Percentiles rank a stretch among this genome's conserved stretches.
phyloP scores from a whole-genome alignment of 805 yeast genomes.

The Blastobotrys mokoenaii region DNA sequence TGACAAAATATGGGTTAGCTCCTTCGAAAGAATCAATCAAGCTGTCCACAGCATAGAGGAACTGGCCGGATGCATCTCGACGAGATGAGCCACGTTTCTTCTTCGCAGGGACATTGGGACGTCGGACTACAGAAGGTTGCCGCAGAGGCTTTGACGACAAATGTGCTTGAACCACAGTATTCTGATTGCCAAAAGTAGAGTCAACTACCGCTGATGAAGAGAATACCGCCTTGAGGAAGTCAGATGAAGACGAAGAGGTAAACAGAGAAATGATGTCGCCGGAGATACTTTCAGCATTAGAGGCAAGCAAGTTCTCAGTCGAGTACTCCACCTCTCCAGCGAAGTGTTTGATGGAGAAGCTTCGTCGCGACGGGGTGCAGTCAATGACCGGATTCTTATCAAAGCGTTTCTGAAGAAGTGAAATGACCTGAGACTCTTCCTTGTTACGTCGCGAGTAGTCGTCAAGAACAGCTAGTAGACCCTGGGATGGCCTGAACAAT shows the following conservation, averaged over 20 bases:
- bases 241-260: conserved; percentile 31
- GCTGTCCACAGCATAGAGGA: conserved; percentile 27
- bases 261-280: conserved; percentile 34
- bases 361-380: conserved; percentile 29
- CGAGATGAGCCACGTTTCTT: conserved; percentile 9
- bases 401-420: conserved; percentile 26
- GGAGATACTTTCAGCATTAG: conserved; percentile 42
- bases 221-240: conserved; percentile 29
- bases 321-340: conserved; percentile 52
- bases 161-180: conserved; percentile 31
- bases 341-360: conserved; percentile 47
- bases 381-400: conserved; percentile 20
- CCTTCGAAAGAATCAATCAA: conserved; percentile 32
- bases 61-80: conserved; percentile 28
- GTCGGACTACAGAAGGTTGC: conserved; percentile 29
- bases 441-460: conserved; percentile 31
- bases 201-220: conserved; percentile 31
- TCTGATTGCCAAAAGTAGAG: conserved; percentile 25
- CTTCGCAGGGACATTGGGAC: conserved; percentile 5
- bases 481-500: conserved; percentile 35
- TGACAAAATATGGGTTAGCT: conserved; percentile 33
- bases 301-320: conserved; percentile 42
- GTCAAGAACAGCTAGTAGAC: conserved; percentile 31
- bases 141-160: conserved; percentile 33
- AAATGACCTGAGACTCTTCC: conserved; percentile 26